Evolutionary conservation across 805 yeast genomes (phyloP).

Genomic region (Torulaspora quercuum): DNA sequence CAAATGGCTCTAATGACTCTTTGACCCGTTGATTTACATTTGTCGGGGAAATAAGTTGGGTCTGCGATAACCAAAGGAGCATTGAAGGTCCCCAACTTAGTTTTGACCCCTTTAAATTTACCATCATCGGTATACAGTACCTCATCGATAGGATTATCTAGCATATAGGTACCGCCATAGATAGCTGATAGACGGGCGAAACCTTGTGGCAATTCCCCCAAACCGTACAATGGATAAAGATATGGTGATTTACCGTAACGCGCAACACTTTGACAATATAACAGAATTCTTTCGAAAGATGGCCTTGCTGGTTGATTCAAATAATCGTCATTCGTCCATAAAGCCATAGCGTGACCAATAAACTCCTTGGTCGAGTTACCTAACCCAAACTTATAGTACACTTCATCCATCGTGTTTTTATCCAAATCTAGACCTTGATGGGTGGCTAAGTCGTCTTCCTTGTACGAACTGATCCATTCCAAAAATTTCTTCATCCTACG

Average conservation of each 20-base stretch:
- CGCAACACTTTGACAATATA: constrained; percentile 87
- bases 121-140: constrained; percentile 68
- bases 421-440: constrained; percentile 86
- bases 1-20: constrained; percentile 54
- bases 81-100: constrained; percentile 86
- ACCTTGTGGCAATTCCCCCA: constrained; percentile 98
- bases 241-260: constrained; percentile 96
- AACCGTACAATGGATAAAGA: constrained; percentile 90
- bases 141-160: constrained; percentile 93
- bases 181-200: constrained; percentile 95
- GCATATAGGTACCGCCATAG: constrained; percentile 98
- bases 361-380: constrained; percentile 93
- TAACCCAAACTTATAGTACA: constrained; percentile 82
- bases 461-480: constrained; percentile 79
- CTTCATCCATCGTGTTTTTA: constrained; percentile 84
- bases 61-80: constrained; percentile 96
- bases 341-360: constrained; percentile 98
- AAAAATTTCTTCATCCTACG: constrained; percentile 89
- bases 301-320: constrained; percentile 86
- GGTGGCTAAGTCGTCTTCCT: constrained; percentile 73
- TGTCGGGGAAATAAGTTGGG: constrained; percentile 90
- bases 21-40: constrained; percentile 39
- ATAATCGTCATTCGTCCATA: constrained; percentile 91
- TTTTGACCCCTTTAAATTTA: constrained; percentile 78
- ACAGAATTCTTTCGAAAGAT: constrained; percentile 76